Percentiles rank a stretch among this genome's conserved stretches.
Conservation (phyloP, 2,329 filamentous ascomycete genomes). For the Fusarium clavum region DNA sequence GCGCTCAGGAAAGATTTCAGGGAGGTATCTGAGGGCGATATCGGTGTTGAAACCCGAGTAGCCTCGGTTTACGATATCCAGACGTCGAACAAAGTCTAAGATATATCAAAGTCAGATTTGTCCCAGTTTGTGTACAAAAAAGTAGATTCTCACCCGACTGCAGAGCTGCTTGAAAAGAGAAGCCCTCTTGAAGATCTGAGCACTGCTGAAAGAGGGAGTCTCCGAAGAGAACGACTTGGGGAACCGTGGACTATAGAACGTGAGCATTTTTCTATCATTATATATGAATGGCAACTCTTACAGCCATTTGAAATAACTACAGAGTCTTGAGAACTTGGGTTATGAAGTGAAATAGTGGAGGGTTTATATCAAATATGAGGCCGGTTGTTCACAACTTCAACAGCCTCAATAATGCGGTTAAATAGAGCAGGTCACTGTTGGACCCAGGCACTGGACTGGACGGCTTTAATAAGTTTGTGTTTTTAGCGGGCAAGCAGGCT, state of each 20-base stretch:
- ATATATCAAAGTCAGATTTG: conserved; percentile 10
- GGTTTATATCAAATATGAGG: neutral
- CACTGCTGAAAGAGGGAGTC: conserved; percentile 86
- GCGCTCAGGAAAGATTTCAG: conserved; percentile 76
- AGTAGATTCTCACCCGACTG: conserved; percentile 68
- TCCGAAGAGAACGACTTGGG: conserved; percentile 85
- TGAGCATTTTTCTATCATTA: neutral
- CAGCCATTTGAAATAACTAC: conserved; percentile 33
- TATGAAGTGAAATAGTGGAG: conserved; percentile 10
- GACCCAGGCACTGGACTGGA: neutral
- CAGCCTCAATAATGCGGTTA: conserved; percentile 22
- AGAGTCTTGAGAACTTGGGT: neutral
- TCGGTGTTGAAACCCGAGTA: conserved; percentile 87
- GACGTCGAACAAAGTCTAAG: conserved; percentile 76
- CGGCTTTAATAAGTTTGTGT: conserved; percentile 21
- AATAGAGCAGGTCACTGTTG: conserved; percentile 13
- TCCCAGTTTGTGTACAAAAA: neutral
- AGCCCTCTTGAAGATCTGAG: conserved; percentile 71
- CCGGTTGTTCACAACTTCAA: neutral
- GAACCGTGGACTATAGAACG: conserved; percentile 63
- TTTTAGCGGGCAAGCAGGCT: conserved; percentile 4
- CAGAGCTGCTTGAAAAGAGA: conserved; percentile 79
- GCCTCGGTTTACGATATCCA: conserved; percentile 91
- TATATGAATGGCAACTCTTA: conserved; percentile 24
- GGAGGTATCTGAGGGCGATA: conserved; percentile 76